Evolutionary conservation across 2,329 filamentous ascomycete species (phyloP), one percentile per base, ranked within the genome.

Genomic region (Parastagonospora avenae): DNA sequence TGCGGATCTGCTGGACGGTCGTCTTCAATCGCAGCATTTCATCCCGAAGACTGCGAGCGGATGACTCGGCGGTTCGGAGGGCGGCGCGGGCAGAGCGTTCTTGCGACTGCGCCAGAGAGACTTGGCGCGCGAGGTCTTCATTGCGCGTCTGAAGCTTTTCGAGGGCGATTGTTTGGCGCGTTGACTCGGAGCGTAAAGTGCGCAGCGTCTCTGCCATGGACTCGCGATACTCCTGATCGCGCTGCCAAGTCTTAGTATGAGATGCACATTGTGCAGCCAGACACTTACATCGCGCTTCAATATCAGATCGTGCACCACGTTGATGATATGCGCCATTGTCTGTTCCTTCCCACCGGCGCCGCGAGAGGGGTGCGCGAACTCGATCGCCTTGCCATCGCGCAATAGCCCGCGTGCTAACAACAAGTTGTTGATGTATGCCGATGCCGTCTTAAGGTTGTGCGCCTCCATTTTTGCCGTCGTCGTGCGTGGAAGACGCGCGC

Each of bases 261-360:
- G 9, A 10, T 5, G 30, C 31, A 27, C 29, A 10, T 10, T 28
- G 14, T 11, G 2, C 11, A 42, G 14, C 2, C 15, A 9, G 8
- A 15, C 9, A 51, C 86, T 64, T 79, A 96, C 91, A 73, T 99
- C 94, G 79, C 92, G 85, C 60, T 92, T 85, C 53, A 97, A 74
- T 52, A 99, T 91, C 62, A 99, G 76, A 70, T 99, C 94, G 74
- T 99, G 96, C 42, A 99, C 86, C 19, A 99, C 82, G 69, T 93
- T 90, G 77, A 99, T 96, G 63, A 97, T 87, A 60, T 86, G 85
- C 15, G 89, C 88, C 86, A 94, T 93, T 14, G 89, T 90, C 43
- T 82, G 84, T 67, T 83, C 82, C 32, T 84, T 80, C 14, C 83
- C 84, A 14, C 82, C 81, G 57, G 87, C 84, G 52, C 80, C 82